Percentiles rank a stretch among this genome's conserved stretches.
Conservation (phyloP, 2,329 filamentous ascomycete genomes). For the Furcasterigmium sp. region DNA sequence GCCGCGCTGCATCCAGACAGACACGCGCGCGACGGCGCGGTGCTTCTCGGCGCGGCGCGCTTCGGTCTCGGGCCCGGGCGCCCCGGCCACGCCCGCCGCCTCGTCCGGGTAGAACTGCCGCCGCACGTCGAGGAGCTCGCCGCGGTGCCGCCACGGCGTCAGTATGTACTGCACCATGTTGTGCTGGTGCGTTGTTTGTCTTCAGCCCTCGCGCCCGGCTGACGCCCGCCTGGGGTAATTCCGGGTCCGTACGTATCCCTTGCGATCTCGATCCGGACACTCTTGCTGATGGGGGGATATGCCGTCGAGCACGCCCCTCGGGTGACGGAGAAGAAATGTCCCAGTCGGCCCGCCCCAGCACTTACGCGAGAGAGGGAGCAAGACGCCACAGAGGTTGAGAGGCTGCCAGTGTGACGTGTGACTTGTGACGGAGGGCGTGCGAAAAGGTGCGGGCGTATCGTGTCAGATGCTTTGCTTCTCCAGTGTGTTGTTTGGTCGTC, state of each 20-base stretch:
- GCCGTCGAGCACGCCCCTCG: too few relatives aligned
- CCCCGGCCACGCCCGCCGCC: conserved; percentile 6
- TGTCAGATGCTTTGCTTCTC: neutral
- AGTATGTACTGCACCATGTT: conserved; percentile 66
- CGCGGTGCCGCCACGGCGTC: conserved; percentile 65
- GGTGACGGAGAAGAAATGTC: neutral
- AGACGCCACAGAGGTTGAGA: too few relatives aligned
- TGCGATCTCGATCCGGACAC: too few relatives aligned
- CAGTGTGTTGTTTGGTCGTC: neutral
- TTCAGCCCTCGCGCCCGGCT: too few relatives aligned
- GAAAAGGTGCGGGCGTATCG: too few relatives aligned
- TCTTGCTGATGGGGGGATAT: too few relatives aligned
- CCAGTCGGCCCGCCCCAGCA: too few relatives aligned
- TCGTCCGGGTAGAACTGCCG: conserved; percentile 53
- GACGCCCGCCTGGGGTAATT: too few relatives aligned
- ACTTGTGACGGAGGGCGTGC: too few relatives aligned
- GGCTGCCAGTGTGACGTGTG: too few relatives aligned
- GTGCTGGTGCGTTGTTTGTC: neutral
- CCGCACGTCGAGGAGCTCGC: conserved; percentile 62
- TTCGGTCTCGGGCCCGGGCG: conserved; percentile 5
- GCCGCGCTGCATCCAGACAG: conserved; percentile 67
- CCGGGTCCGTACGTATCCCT: too few relatives aligned
- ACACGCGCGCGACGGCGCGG: conserved; percentile 51
- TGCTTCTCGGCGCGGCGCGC: conserved; percentile 28
- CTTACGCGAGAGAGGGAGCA: too few relatives aligned